Evolutionary conservation across 1,284 basidiomycete genomes (phyloP).

Genomic region (Serendipita sp.): DNA sequence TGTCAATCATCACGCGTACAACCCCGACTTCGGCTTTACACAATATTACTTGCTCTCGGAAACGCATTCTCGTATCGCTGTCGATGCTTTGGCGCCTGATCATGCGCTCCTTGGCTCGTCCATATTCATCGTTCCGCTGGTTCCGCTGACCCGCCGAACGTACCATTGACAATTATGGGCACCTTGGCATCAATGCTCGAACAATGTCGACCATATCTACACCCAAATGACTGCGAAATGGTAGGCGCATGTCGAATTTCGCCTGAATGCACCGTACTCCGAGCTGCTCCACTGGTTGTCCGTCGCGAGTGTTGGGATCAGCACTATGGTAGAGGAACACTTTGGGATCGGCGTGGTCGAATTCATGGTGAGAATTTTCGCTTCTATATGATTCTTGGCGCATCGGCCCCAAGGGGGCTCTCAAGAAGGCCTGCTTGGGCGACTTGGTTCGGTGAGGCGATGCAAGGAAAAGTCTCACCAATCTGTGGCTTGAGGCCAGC

Average conservation of each 20-base stretch:
- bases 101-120: no score
- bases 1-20: no score
- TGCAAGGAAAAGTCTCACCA: background rate
- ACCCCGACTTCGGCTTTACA: no score
- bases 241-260: constrained; percentile 60
- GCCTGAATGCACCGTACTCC: constrained; percentile 72
- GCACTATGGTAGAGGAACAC: constrained; percentile 98
- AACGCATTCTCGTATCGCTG: no score
- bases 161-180: no score
- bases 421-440: background rate
- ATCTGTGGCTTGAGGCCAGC: background rate
- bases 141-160: no score
- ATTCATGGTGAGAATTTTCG: constrained; percentile 60
- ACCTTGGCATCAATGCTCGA: no score
- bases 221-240: no score
- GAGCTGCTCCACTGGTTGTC: constrained; percentile 58
- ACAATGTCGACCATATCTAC: no score
- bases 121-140: no score
- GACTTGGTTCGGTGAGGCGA: background rate
- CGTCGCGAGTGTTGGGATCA: constrained; percentile 70
- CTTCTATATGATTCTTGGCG: constrained; percentile 3
- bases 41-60: no score
- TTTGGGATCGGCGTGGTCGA: constrained; percentile 98
- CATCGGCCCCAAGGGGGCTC: constrained; percentile 2
- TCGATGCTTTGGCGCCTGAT: no score